These are phyloP conservation scores for Deuterostichococcus epilithicus DNA, from an alignment of 139 green algal genomes.

Conservation along the genomic window DNA sequence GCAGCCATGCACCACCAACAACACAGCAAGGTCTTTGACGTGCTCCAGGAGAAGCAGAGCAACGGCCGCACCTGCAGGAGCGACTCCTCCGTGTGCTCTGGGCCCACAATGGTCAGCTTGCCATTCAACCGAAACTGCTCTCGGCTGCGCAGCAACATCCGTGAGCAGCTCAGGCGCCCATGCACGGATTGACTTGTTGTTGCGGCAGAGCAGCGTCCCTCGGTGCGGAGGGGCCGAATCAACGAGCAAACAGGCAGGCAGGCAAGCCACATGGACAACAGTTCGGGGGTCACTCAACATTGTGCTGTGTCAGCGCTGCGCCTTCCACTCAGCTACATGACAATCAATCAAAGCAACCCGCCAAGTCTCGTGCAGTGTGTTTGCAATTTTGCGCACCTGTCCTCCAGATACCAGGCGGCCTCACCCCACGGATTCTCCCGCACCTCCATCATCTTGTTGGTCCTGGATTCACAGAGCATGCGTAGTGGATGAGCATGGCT, in stretches of 20 bases:
- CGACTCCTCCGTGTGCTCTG: conserved; percentile 18
- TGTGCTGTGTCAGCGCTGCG: too few species aligned
- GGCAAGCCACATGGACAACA: too few species aligned
- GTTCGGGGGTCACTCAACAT: too few species aligned
- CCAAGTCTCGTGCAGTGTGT: too few species aligned
- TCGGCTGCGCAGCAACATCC: conserved; percentile 6
- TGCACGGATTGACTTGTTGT: too few species aligned
- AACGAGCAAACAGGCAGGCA: too few species aligned
- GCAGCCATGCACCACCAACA: conserved; percentile 9
- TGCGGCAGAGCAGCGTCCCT: not conserved
- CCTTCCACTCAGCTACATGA: too few species aligned
- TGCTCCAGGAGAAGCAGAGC: not conserved
- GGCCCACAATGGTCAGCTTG: conserved; percentile 41
- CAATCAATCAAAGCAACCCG: too few species aligned
- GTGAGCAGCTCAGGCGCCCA: too few species aligned
- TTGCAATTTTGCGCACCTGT: not conserved
- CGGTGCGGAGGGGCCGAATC: not conserved
- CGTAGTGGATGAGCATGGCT: not conserved
- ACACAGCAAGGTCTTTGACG: conserved; percentile 6
- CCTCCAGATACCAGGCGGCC: conserved; percentile 75
- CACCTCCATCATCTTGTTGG: conserved; percentile 48
- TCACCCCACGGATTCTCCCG: conserved; percentile 46
- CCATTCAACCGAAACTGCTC: conserved; percentile 71
- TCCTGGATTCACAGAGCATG: conserved; percentile 11
- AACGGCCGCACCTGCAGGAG: conserved; percentile 21